Conservation (phyloP, 805 yeast species). For the Grigorovia yakushimaensis region DNA sequence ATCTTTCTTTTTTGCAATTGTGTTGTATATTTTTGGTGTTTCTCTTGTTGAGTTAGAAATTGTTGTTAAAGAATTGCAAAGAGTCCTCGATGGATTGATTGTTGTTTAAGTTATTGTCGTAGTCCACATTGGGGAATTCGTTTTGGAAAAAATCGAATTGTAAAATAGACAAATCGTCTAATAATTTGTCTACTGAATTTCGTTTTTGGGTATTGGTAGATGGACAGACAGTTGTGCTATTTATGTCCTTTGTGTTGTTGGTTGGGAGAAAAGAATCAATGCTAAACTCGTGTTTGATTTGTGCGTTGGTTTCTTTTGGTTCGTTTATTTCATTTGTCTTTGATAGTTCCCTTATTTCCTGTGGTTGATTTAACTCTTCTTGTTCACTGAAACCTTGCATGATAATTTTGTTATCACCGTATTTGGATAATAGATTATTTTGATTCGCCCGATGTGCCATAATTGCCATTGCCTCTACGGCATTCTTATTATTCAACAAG, state of each 20-base stretch:
- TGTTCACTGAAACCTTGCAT: constrained; percentile 13
- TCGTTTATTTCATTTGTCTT: not conserved
- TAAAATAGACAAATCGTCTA: constrained; percentile 2
- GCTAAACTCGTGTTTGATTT: too few species aligned
- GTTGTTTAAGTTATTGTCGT: not conserved
- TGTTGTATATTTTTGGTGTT: too few species aligned
- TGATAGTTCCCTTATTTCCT: not conserved
- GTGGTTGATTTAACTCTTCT: not conserved
- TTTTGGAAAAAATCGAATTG: not conserved
- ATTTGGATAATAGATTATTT: constrained; percentile 16
- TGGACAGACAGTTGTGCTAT: too few species aligned
- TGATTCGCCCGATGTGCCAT: constrained; percentile 21
- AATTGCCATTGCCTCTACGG: constrained; percentile 27
- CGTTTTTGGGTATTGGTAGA: too few species aligned
- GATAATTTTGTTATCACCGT: constrained; percentile 18
- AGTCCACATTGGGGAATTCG: not conserved
- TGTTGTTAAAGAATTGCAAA: too few species aligned
- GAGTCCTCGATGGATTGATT: not conserved
- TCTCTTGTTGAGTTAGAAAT: too few species aligned
- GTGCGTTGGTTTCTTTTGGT: too few species aligned
- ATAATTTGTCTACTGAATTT: not conserved
- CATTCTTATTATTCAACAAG: constrained; percentile 22
- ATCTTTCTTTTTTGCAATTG: too few species aligned
- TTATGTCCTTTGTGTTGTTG: too few species aligned
- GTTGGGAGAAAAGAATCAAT: too few species aligned